Percentiles rank a stretch among this genome's conserved stretches.
Conservation (phyloP, 441 rosid species). For the Populus hybrid region DNA sequence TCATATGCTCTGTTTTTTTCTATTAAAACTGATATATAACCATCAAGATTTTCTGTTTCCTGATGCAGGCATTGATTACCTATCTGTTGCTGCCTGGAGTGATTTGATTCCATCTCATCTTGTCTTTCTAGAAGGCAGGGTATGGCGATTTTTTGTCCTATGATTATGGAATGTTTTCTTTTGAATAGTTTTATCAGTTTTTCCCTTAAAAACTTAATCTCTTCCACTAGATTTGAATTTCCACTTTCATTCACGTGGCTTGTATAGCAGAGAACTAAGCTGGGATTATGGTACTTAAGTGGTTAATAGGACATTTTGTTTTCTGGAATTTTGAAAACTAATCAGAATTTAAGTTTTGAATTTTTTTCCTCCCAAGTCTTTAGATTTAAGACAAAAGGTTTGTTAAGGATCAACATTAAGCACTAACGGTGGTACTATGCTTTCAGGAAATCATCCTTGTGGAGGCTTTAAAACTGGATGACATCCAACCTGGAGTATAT, state of each 20-base stretch:
- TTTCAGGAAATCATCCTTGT: conserved; percentile 65
- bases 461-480: conserved; percentile 65
- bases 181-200: not conserved
- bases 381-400: not conserved
- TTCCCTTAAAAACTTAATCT: not conserved
- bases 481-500: conserved; percentile 18
- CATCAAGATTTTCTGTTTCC: not conserved
- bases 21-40: not conserved
- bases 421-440: not conserved
- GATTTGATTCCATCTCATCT: conserved; percentile 40
- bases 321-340: not conserved
- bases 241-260: not conserved
- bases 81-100: conserved; percentile 47
- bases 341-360: not conserved
- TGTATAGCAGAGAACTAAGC: not conserved
- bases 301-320: not conserved
- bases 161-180: not conserved
- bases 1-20: not conserved
- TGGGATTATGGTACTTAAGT: not conserved
- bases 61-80: conserved; percentile 46
- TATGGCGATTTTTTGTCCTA: conserved; percentile 11
- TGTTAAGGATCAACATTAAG: not conserved
- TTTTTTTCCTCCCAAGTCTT: not conserved
- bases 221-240: not conserved
- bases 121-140: conserved; percentile 39